phyloP scores from a whole-genome alignment of 148 eudicot species.

The Salicornia ramosissima region DNA sequence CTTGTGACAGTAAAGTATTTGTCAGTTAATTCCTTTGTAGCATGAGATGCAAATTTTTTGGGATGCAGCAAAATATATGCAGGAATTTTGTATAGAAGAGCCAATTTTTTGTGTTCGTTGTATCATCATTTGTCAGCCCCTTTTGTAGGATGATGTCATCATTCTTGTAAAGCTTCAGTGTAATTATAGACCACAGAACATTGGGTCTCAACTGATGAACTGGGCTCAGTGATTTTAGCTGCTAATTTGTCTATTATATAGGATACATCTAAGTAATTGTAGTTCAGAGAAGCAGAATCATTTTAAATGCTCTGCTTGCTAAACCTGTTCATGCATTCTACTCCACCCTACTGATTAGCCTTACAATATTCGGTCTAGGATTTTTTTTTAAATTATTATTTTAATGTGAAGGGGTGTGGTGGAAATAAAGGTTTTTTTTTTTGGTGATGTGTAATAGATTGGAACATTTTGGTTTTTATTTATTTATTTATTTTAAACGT shows the following conservation, averaged over 20 bases:
- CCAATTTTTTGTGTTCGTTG: slow-evolving; percentile 13
- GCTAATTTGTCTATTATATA: slow-evolving; percentile 11
- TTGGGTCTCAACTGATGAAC: slow-evolving; percentile 19
- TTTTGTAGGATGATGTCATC: slow-evolving; percentile 18
- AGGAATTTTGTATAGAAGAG: slow-evolving; percentile 22
- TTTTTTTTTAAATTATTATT: too few relatives aligned
- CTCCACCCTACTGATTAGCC: too few relatives aligned
- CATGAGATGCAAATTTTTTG: neutral
- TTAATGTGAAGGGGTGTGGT: too few relatives aligned
- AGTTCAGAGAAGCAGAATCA: too few relatives aligned
- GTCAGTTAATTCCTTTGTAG: neutral
- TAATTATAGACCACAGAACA: slow-evolving; percentile 22
- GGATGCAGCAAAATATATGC: neutral
- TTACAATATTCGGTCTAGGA: too few relatives aligned
- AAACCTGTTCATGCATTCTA: too few relatives aligned
- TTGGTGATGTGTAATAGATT: too few relatives aligned
- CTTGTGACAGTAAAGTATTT: neutral
- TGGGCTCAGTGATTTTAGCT: slow-evolving; percentile 22
- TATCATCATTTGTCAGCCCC: slow-evolving; percentile 20
- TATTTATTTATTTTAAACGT: too few relatives aligned
- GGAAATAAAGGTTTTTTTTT: too few relatives aligned
- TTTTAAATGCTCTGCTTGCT: too few relatives aligned
- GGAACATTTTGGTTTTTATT: too few relatives aligned
- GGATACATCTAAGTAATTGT: too few relatives aligned
- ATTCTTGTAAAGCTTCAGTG: slow-evolving; percentile 34